These are phyloP conservation scores for Candida tibetensis DNA, from an alignment of 805 yeast species.

Conservation along the genomic window DNA sequence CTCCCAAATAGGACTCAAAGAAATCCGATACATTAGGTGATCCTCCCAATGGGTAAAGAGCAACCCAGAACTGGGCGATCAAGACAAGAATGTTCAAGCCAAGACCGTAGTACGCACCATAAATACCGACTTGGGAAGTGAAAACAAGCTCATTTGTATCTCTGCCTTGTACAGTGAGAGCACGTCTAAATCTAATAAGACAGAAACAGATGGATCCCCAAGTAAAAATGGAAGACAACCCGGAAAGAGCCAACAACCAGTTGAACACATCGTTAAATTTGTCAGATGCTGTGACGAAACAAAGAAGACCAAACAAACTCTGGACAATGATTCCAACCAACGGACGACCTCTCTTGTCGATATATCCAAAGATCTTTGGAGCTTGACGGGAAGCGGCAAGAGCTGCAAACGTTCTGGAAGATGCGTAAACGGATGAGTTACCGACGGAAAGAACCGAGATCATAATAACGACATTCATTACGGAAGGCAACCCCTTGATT, in stretches of 20 bases:
- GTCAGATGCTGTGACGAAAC: slow-evolving; percentile 62
- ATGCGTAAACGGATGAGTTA: slow-evolving; percentile 66
- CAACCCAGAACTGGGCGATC: slow-evolving; percentile 43
- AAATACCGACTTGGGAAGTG: slow-evolving; percentile 35
- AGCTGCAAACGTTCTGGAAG: slow-evolving; percentile 66
- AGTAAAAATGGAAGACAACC: slow-evolving; percentile 71
- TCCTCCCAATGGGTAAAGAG: slow-evolving; percentile 38
- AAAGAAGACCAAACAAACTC: slow-evolving; percentile 53
- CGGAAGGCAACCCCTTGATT: slow-evolving; percentile 62
- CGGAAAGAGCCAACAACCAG: slow-evolving; percentile 78
- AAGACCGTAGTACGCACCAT: slow-evolving; percentile 36
- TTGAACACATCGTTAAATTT: slow-evolving; percentile 58
- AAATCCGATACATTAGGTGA: slow-evolving; percentile 34
- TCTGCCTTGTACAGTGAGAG: slow-evolving; percentile 52
- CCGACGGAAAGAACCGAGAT: slow-evolving; percentile 72
- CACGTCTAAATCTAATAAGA: slow-evolving; percentile 63
- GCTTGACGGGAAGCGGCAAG: slow-evolving; percentile 65
- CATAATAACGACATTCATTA: slow-evolving; percentile 68
- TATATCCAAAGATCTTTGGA: slow-evolving; percentile 59
- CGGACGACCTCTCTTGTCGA: slow-evolving; percentile 80
- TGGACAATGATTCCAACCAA: slow-evolving; percentile 59
- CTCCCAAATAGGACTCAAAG: slow-evolving; percentile 47
- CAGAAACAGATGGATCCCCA: slow-evolving; percentile 75
- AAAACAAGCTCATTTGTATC: slow-evolving; percentile 34
- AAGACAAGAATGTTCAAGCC: slow-evolving; percentile 33